Evolutionary conservation across 805 yeast genomes (phyloP), one percentile per base, ranked within the genome.

Genomic region (Metschnikowia lunata): DNA sequence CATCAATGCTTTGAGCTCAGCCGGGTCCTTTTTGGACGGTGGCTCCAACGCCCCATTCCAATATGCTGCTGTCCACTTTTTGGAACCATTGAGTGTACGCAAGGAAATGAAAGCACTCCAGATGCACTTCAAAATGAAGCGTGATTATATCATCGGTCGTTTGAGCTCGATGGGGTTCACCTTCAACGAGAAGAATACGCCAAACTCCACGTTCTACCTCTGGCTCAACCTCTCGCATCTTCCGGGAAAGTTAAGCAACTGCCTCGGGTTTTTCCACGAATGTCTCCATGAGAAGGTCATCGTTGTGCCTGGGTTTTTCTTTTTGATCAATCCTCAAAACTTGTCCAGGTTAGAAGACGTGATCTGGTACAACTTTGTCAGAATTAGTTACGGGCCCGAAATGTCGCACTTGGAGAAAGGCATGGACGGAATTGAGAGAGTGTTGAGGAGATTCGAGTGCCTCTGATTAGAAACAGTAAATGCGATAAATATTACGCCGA

Each of bases 41-140:
- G 84, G 84, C 28, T 67, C 80, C 15, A 79, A 79, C 54, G 76
- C 78, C 27, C 83, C 83, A 1, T 78, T 79, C 68, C 84, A 79
- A 52, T 75, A 72, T 51, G 82, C 80, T 29, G 83, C 83, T 1
- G 64, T 78, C 23, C 75, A 77, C 36, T 74, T 77, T 58, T 66
- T 79, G 51, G 63, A 76, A 36, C 83, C 83, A n/a, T 49, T 57
- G 33, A 62, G 67, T 34, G 83, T 79, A 2, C 68, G 60, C 49
- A 52, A 60, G 15, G 84, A 79, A 56, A 79, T 79, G 73, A 70
- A 72, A 50, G 83, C 83, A 4, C 67, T 79, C 30, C 84, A 79
- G 56, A 48, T 66, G 34, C 83, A 79, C 57, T 79, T 79, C 60
- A 74, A 72, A 58, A 64, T 64, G 71, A 79, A 79, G 60, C 67